Conservation (phyloP, 805 yeast species). For the Wickerhamomyces ciferrii region DNA sequence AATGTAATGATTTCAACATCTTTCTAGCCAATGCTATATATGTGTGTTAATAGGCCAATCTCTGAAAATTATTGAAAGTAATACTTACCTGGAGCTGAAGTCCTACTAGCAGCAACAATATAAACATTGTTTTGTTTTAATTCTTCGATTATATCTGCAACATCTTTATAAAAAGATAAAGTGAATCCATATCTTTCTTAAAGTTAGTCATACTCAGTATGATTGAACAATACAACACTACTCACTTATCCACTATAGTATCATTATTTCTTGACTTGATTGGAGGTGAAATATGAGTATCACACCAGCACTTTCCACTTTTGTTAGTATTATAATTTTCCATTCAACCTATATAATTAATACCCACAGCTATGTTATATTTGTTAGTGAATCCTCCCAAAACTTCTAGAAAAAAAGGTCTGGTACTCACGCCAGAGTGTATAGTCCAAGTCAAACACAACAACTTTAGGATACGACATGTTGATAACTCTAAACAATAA, state of each 20-base stretch:
- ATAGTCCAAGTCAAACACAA: slow-evolving; percentile 72
- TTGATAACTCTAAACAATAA: not conserved
- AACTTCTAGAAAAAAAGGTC: slow-evolving; percentile 11
- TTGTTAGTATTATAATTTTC: not conserved
- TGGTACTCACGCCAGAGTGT: slow-evolving; percentile 60
- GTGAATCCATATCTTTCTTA: slow-evolving; percentile 38
- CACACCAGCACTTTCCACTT: slow-evolving; percentile 66
- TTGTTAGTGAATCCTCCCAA: not conserved
- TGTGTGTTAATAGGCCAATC: not conserved
- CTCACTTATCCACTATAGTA: slow-evolving; percentile 37
- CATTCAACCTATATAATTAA: not conserved
- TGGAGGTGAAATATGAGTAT: slow-evolving; percentile 63
- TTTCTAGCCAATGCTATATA: slow-evolving; percentile 54
- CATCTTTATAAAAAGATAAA: slow-evolving; percentile 61
- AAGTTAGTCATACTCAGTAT: not conserved
- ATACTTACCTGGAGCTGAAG: slow-evolving; percentile 51
- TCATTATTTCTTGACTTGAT: slow-evolving; percentile 30
- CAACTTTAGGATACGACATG: slow-evolving; percentile 37
- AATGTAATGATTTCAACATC: slow-evolving; percentile 45
- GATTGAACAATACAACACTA: not conserved
- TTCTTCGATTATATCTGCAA: slow-evolving; percentile 53
- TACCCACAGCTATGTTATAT: slow-evolving; percentile 10
- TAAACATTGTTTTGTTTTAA: slow-evolving; percentile 41
- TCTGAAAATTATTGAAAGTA: not conserved
- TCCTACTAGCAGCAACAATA: slow-evolving; percentile 72